Evolutionary conservation across 2,329 filamentous ascomycete species (phyloP), one percentile per base, ranked within the genome.

Genomic region (Stachybotrys chartarum): DNA sequence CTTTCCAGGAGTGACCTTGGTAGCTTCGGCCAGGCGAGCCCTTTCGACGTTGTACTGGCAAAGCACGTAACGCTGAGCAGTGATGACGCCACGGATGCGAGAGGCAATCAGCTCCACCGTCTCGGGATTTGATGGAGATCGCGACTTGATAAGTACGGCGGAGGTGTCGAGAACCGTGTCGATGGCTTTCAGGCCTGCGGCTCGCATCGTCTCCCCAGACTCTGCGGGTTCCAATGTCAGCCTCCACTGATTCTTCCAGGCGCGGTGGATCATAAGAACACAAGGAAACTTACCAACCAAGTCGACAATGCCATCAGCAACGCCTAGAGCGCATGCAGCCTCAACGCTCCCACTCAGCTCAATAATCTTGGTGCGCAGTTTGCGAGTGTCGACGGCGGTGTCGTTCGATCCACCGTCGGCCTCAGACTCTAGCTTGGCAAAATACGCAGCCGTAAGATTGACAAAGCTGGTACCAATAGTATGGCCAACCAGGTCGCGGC

Each of bases 151-250:
- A 56, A 99, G 82, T 51, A 97, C 87, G 35, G 94, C 92, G 17
- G 87, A 90, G 55, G 88, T 92, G 56, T 91, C 86, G 53, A 97
- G 82, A 30, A 99, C 91, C 3, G 94, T 99, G 64, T 94, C 91
- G 64, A 97, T 97, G 55, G 93, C 87, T 75, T 91, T 92, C 52
- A 99, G 81, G 30, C 94, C 94, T 48, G 93, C 93, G 18, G 93
- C 94, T 67, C 90, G 88, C 94, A 99, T 99, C 0, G 94, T 99
- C 74, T 97, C 93, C 55, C 94, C 94, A 18, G 94, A 97, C 78
- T 99, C 93, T 94, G 63, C 18, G 10, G 17, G 14, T 30, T 2
- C 7, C 11, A 8, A 47, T 51, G 57, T 67, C 44, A 67, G 61
- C 47, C 45, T 51, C 24, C 8, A 32, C 16, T 24, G 18, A 47